Base-by-base conservation (phyloP, 2,329 filamentous ascomycete species). In the Teratosphaeria gauchensis region DNA sequence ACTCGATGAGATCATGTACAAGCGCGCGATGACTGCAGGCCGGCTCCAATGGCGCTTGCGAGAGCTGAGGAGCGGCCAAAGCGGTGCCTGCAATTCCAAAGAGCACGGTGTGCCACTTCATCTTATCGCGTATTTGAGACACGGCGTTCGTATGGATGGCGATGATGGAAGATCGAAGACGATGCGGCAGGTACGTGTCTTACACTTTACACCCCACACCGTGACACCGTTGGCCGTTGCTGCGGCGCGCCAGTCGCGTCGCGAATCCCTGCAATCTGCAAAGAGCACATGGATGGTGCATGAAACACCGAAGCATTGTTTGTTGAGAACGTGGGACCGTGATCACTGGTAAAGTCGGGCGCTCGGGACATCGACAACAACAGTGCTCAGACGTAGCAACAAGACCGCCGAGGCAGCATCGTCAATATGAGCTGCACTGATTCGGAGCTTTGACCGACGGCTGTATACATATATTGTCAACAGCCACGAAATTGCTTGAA, bases 1-100 rank as follows among this genome's bases (percentile, higher is more conserved):
- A 80, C 19, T 80, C 79, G 51, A 95, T 79, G 0, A 96, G 80
- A 61, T 78, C 75, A 58, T 72, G 64, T 0, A 63, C 65, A n/a
- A 69, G 60, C 30, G 54, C 38, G 9, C 66, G 63, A 54, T 69
- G 65, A 38, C 58, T 62, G 35, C 52, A 55, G 8, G 53, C 24
- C 8, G 42, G 31, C 32, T 32, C 32, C 19, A 12, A 32, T n/a
- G 42, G 42, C 16, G 42, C 42, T 21, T 8, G 42, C 16, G n/a
- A 21, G 42, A 19, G 16, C 42, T 19, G 42, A 19, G 42, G 42
- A 48, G 42, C 42, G 42, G 42, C 42, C 16, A 48, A 48, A 48
- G 42, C 42, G 42, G n/a, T 4, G 42, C n/a, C 9, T 6, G 42
- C n/a, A 11, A 48, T 48, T 19, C 16, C 42, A 7, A 6, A 5